Evolutionary conservation across 2,329 filamentous ascomycete species (phyloP).

Genomic region (Rhexocercosporidium sp.): DNA sequence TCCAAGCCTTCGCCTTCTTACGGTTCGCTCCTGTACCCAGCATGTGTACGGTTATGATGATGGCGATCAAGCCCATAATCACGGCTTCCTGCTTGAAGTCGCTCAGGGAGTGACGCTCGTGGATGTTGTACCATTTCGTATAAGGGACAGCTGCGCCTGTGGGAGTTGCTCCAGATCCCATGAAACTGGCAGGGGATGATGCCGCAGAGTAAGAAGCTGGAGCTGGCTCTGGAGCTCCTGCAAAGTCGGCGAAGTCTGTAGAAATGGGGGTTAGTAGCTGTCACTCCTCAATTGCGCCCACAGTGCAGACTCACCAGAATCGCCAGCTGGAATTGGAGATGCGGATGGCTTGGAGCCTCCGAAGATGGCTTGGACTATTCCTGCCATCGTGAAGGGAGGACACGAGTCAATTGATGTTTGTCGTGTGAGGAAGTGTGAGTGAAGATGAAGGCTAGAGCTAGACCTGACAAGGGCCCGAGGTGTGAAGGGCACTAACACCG

Average conservation of each 20-base stretch:
- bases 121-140: conserved; percentile 96
- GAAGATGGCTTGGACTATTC: conserved; percentile 61
- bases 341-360: conserved; percentile 67
- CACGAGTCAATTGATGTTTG: conserved; percentile 21
- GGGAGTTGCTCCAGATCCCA: conserved; percentile 49
- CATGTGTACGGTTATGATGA: conserved; percentile 80
- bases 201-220: conserved; percentile 54
- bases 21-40: conserved; percentile 83
- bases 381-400: conserved; percentile 37
- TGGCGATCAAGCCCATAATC: conserved; percentile 74
- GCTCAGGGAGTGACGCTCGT: conserved; percentile 82
- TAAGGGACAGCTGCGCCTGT: conserved; percentile 66
- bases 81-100: conserved; percentile 90
- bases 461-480: neutral
- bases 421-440: conserved; percentile 12
- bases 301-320: conserved; percentile 63
- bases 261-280: conserved; percentile 24
- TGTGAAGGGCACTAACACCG: neutral
- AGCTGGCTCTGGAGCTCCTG: conserved; percentile 72
- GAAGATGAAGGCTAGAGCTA: neutral
- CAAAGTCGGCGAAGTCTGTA: conserved; percentile 93
- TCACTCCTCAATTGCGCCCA: conserved; percentile 15
- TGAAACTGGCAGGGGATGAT: conserved; percentile 51
- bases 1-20: conserved; percentile 80
- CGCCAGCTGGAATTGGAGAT: conserved; percentile 55